Conservation (phyloP, 352 stramenopile genomes). For the Phytopythium oedochilum region DNA sequence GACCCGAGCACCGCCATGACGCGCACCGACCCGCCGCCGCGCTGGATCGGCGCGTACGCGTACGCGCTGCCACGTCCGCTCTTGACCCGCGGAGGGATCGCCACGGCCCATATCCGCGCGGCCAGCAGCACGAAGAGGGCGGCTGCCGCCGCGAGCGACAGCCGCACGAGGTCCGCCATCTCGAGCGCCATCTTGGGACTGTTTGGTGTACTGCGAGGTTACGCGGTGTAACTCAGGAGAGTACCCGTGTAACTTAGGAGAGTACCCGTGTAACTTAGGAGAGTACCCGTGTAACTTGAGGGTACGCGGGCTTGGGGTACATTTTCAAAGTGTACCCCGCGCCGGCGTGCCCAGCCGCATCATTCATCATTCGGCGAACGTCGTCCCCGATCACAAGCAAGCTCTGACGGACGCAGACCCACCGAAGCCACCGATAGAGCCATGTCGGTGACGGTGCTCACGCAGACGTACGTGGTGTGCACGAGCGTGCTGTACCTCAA, state of each 20-base stretch:
- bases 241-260: no score
- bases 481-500: constrained; percentile 34
- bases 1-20: constrained; percentile 85
- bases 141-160: constrained; percentile 8
- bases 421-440: not conserved
- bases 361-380: constrained; percentile 4
- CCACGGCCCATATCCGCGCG: constrained; percentile 24
- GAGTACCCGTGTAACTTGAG: no score
- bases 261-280: no score
- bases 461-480: constrained; percentile 24
- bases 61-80: constrained; percentile 7
- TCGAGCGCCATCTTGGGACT: constrained; percentile 14
- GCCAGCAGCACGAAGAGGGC: constrained; percentile 16
- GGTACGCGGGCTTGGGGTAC: no score
- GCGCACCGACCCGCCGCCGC: constrained; percentile 17
- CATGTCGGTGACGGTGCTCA: constrained; percentile 5
- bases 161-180: not conserved
- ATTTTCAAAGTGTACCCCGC: not conserved
- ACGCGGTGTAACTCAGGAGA: no score
- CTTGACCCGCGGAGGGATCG: constrained; percentile 21
- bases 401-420: no score
- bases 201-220: not conserved
- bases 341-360: not conserved
- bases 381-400: not conserved
- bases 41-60: not conserved